Percentiles rank a stretch among this genome's conserved stretches.
These are phyloP conservation scores for Apiotrichum montevideense DNA, from an alignment of 1,284 basidiomycete genomes.

Conservation along the genomic window DNA sequence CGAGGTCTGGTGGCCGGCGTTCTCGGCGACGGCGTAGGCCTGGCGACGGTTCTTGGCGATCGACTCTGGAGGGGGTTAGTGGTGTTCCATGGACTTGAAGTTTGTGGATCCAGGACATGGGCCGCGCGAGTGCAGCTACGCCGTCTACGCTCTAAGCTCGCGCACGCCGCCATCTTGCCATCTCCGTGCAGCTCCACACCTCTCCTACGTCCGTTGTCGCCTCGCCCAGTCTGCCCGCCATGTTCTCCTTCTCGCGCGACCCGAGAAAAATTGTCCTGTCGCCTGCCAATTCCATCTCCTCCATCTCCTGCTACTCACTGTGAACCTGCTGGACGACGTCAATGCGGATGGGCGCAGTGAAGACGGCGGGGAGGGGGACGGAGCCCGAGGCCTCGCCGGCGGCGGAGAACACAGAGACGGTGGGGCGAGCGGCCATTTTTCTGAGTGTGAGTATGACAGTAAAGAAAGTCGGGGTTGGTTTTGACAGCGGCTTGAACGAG, in stretches of 20 bases:
- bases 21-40: constrained; percentile 92
- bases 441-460: neutral
- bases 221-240: neutral
- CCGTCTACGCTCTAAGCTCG: too few relatives aligned
- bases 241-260: neutral
- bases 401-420: constrained; percentile 71
- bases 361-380: constrained; percentile 89
- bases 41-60: constrained; percentile 98
- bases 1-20: constrained; percentile 98
- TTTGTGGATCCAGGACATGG: too few relatives aligned
- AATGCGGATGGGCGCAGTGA: constrained; percentile 96
- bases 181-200: neutral
- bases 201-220: too few relatives aligned
- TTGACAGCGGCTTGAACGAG: neutral
- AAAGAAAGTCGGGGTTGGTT: neutral
- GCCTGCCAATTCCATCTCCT: too few relatives aligned
- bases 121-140: too few relatives aligned
- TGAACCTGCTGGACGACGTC: constrained; percentile 98
- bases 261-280: neutral
- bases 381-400: constrained; percentile 81
- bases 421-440: constrained; percentile 81
- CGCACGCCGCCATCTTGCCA: neutral
- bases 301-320: constrained; percentile 60
- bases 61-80: constrained; percentile 62
- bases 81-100: too few relatives aligned